Percentiles rank a stretch among this genome's conserved stretches.
phyloP scores from a whole-genome alignment of 495 filamentous ascomycete genomes.

The Daldinia bambusicola region DNA sequence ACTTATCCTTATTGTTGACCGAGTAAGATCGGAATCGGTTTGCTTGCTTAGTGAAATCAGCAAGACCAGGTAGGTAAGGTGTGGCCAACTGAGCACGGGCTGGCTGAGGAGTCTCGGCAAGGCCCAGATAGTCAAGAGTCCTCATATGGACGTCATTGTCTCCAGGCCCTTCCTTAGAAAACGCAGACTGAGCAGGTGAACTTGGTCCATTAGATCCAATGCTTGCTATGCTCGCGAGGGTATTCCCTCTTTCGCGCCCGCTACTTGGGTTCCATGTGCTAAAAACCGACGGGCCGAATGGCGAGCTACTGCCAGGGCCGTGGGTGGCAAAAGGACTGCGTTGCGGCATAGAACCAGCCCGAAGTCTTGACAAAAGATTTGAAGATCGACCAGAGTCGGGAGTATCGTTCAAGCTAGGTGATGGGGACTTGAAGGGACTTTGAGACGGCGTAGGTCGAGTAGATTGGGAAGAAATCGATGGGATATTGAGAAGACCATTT shows the following conservation, averaged over 20 bases:
- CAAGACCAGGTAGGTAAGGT: slow-evolving; percentile 82
- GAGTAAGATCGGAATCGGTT: slow-evolving; percentile 96
- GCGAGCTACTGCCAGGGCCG: slow-evolving; percentile 61
- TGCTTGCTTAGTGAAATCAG: slow-evolving; percentile 76
- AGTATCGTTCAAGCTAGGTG: slow-evolving; percentile 75
- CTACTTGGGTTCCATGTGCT: slow-evolving; percentile 81
- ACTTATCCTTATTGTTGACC: slow-evolving; percentile 98
- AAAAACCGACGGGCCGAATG: slow-evolving; percentile 91
- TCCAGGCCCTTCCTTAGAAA: slow-evolving; percentile 84
- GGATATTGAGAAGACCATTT: slow-evolving; percentile 67
- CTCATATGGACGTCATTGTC: slow-evolving; percentile 88
- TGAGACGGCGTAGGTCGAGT: slow-evolving; percentile 90
- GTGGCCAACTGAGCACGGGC: slow-evolving; percentile 75
- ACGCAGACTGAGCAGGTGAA: slow-evolving; percentile 89
- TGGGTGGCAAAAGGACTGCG: slow-evolving; percentile 76
- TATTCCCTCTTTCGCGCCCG: slow-evolving; percentile 78
- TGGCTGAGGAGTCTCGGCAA: slow-evolving; percentile 93
- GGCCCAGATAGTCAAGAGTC: slow-evolving; percentile 93
- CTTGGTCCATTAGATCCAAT: slow-evolving; percentile 81
- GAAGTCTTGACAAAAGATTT: slow-evolving; percentile 82
- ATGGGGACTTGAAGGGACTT: slow-evolving; percentile 85
- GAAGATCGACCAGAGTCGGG: slow-evolving; percentile 67
- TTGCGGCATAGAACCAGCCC: slow-evolving; percentile 96
- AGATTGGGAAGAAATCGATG: slow-evolving; percentile 78
- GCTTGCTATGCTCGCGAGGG: slow-evolving; percentile 82